Base-by-base conservation (phyloP, 2,329 filamentous ascomycete species). In the Aspergillus ibericus region DNA sequence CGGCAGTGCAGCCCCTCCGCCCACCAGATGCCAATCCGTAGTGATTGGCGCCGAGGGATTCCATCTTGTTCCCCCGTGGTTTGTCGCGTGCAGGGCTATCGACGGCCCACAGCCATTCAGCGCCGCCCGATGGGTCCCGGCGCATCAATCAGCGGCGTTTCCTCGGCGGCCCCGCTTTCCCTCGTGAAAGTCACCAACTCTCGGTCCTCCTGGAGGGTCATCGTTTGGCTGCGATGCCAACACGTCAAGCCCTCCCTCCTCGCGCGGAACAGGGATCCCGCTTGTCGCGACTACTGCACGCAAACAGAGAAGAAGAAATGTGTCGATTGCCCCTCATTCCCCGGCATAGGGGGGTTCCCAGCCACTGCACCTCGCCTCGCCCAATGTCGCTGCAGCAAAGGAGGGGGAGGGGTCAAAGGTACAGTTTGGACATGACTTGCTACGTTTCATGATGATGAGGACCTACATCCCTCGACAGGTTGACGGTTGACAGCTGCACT, bases 181-280 rank as follows among this genome's bases (percentile, higher is more conserved):
- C 55, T 56, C 59, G 59, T 65, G 63, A 63, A 56, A 48, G 44
- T 42, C 49, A 35, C 56, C 55, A 29, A 54, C 55, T 60, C 22
- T 53, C 49, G 38, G 50, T 25, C 44, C 29, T 32, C 29, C 9
- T 10, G 29, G 29, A 10, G 7, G 29, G 7, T 42, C 27, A 59
- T 64, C 52, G 36, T 61, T 50, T 67, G 65, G 65, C 44, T 58
- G 42, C 25, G 29, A 60, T 25, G 32, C 9, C 63, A 56, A 60
- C 63, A 67, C 65, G 65, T 67, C 65, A 61, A 66, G 47, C 46
- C 53, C 38, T 40, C 18, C 53, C 53, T 53, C 44, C 48, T 57
- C 56, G 50, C 59, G 61, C 56, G 60, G 60, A 62, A 63, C 61
- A 55, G 40, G 55, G 49, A 51, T 53, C 58, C 49, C 48, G 44